phyloP scores from a whole-genome alignment of 2,329 filamentous ascomycete genomes.

The Cercospora nicotianae region DNA sequence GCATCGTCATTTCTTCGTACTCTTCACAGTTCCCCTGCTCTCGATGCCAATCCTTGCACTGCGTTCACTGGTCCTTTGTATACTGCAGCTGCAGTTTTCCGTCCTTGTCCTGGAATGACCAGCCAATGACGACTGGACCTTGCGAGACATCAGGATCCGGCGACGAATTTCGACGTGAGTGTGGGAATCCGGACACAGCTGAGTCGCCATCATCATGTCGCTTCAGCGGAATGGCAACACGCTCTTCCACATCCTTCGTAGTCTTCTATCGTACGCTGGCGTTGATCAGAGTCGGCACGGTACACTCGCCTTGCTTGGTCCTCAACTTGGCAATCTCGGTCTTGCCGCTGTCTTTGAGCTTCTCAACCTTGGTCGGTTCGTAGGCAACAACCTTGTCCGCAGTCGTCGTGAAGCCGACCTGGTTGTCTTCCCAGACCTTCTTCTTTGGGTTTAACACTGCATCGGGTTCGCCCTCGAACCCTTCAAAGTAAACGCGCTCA shows the following conservation, averaged over 20 bases:
- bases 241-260: neutral
- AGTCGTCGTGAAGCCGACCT: constrained; percentile 93
- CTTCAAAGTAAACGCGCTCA: constrained; percentile 88
- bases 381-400: constrained; percentile 80
- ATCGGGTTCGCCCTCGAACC: constrained; percentile 91
- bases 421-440: constrained; percentile 97
- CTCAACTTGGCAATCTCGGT: constrained; percentile 63
- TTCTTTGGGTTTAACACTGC: constrained; percentile 97
- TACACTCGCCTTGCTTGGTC: constrained; percentile 80
- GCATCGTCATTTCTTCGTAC: neutral
- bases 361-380: constrained; percentile 73
- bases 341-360: constrained; percentile 64
- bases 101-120: neutral
- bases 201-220: neutral
- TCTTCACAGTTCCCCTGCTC: neutral
- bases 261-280: constrained; percentile 74
- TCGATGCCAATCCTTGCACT: neutral
- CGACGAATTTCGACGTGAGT: neutral
- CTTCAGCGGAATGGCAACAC: neutral
- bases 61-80: neutral
- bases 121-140: neutral
- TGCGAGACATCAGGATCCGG: neutral
- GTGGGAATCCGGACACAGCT: neutral
- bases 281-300: constrained; percentile 74
- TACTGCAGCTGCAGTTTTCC: neutral